Evolutionary conservation across 2,329 filamentous ascomycete genomes (phyloP), one percentile per base, ranked within the genome.

Genomic region (Parascedosporium putredinis): DNA sequence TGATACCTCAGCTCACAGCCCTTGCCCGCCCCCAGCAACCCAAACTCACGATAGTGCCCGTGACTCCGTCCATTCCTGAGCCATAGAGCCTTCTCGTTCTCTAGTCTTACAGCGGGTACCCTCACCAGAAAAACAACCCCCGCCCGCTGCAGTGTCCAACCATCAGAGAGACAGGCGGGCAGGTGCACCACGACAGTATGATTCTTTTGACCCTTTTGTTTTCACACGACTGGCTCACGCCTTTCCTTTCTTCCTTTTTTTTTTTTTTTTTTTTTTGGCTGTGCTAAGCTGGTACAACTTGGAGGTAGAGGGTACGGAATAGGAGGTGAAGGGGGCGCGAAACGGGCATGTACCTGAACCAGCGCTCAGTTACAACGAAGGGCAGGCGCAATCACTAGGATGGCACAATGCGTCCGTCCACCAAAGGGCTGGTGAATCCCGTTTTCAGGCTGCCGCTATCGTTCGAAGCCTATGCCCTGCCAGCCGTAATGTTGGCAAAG

Each of bases 401-500:
- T n/a, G n/a, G n/a, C n/a, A n/a, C n/a, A n/a, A n/a, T n/a, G n/a
- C n/a, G n/a, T n/a, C n/a, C n/a, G n/a, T n/a, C n/a, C n/a, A n/a
- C n/a, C n/a, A n/a, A 31, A 7, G 42, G 22, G 42, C 18, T 16
- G 16, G 45, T 47, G 44, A 18, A 18, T 20, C 31, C 23, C 5
- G 12, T 46, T 20, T 36, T 47, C 45, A 47, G 45, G 45, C 29
- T 34, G 45, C 45, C 29, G 24, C 18, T 31, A 34, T 25, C 29
- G n/a, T n/a, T n/a, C n/a, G n/a, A n/a, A n/a, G n/a, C n/a, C n/a
- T n/a, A 33, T 23, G 33, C 45, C 45, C 45, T 47, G 27, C 29
- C 31, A 34, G 27, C 12, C 44, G 44, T 27, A 27, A 42, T 20
- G 20, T 20, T 42, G 38, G 20, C 38, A 42, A 18, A 36, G 14